Conservation (phyloP, 2,329 filamentous ascomycete species). For the Grosmannia penicillata region DNA sequence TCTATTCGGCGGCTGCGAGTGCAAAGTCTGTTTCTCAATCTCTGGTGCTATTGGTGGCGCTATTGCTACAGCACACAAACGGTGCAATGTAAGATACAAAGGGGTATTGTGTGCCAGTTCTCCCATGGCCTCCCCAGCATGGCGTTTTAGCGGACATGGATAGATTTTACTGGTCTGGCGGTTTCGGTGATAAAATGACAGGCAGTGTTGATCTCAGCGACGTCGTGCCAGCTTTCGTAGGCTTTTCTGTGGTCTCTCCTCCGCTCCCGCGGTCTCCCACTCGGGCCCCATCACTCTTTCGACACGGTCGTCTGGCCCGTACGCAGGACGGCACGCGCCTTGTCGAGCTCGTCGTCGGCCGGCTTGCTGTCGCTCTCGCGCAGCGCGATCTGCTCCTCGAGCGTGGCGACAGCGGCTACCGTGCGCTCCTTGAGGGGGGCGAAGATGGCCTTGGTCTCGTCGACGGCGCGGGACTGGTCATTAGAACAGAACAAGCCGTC, state of each 20-base stretch:
- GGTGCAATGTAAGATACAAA: no score
- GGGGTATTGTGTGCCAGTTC: constrained; percentile 1
- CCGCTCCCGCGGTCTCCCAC: not conserved
- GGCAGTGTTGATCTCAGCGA: no score
- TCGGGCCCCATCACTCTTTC: no score
- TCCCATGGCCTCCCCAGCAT: not conserved
- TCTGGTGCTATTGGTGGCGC: not conserved
- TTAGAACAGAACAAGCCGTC: no score
- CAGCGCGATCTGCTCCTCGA: constrained; percentile 65
- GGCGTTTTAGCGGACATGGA: not conserved
- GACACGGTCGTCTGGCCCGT: constrained; percentile 28
- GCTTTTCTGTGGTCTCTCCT: not conserved
- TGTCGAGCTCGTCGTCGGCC: constrained; percentile 33
- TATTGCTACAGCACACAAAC: not conserved
- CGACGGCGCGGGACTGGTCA: constrained; percentile 64
- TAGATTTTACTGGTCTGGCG: no score
- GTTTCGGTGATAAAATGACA: no score
- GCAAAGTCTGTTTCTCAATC: not conserved
- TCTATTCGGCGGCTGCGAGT: no score
- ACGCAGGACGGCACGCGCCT: constrained; percentile 38
- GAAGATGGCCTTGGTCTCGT: constrained; percentile 78
- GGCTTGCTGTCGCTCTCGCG: constrained; percentile 27
- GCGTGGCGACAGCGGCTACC: constrained; percentile 50
- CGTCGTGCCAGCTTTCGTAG: not conserved
- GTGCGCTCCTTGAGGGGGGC: constrained; percentile 59